Evolutionary conservation across 352 stramenopile species (phyloP).

Genomic region (Pythium sukuiense): DNA sequence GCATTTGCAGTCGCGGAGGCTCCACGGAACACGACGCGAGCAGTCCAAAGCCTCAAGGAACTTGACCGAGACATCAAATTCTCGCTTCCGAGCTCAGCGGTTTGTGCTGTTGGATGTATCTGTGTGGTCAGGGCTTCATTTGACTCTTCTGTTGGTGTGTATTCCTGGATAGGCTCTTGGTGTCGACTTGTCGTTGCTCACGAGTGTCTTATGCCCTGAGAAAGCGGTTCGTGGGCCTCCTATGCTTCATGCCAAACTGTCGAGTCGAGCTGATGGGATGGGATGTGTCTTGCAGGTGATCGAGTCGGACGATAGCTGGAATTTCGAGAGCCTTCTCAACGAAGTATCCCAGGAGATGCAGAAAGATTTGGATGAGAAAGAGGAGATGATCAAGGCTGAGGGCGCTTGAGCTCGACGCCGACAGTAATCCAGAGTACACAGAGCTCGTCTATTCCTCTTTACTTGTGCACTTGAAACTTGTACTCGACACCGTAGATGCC

Average conservation of each 20-base stretch:
- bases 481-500: constrained; percentile 77
- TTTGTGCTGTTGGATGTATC: constrained; percentile 14
- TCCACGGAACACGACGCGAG: constrained; percentile 66
- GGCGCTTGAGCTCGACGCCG: constrained; percentile 17
- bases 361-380: constrained; percentile 75
- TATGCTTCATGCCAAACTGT: neutral
- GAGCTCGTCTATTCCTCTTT: constrained; percentile 19
- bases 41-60: constrained; percentile 75
- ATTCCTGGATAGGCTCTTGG: constrained; percentile 38
- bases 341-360: constrained; percentile 81
- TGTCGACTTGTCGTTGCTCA: constrained; percentile 69
- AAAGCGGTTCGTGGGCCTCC: constrained; percentile 45
- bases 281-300: constrained; percentile 37
- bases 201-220: constrained; percentile 64
- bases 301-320: constrained; percentile 70
- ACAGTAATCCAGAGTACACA: neutral
- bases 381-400: constrained; percentile 55
- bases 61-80: constrained; percentile 81
- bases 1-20: constrained; percentile 60
- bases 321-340: constrained; percentile 75
- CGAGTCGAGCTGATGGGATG: neutral
- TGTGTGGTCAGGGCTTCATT: neutral
- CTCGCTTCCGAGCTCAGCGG: constrained; percentile 54
- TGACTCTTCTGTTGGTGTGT: neutral
- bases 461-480: constrained; percentile 85